These are phyloP conservation scores for Bipolaris zeicola DNA, from an alignment of 2,329 filamentous ascomycete species.

Conservation along the genomic window DNA sequence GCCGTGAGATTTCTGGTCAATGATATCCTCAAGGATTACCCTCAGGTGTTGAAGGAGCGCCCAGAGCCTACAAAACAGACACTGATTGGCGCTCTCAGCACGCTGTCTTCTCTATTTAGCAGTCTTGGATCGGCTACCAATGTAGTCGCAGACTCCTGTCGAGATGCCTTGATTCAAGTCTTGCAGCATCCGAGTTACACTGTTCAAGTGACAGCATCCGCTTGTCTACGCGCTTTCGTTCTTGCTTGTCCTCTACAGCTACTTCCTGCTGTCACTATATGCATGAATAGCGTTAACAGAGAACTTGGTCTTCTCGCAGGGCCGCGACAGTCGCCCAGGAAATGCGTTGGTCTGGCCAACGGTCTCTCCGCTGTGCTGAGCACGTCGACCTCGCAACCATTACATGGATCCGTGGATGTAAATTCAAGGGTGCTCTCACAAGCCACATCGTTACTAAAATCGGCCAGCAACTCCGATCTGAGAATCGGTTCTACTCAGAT, in stretches of 20 bases:
- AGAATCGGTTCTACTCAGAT: conserved; percentile 92
- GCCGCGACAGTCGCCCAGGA: conserved; percentile 76
- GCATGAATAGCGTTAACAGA: conserved; percentile 91
- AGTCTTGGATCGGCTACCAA: conserved; percentile 83
- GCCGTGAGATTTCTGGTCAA: conserved; percentile 84
- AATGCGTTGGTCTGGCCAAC: conserved; percentile 90
- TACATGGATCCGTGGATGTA: conserved; percentile 94
- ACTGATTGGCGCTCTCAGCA: conserved; percentile 77
- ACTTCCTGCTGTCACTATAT: conserved; percentile 87
- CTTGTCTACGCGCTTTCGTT: conserved; percentile 85
- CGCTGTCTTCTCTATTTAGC: conserved; percentile 76
- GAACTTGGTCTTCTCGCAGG: conserved; percentile 80
- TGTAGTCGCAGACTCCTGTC: conserved; percentile 77
- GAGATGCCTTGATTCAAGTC: conserved; percentile 87
- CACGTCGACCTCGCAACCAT: conserved; percentile 81
- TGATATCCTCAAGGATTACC: conserved; percentile 90
- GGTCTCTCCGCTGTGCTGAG: conserved; percentile 89
- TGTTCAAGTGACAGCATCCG: conserved; percentile 87
- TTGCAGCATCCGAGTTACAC: conserved; percentile 95
- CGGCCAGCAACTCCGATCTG: conserved; percentile 86
- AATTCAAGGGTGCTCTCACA: conserved; percentile 90
- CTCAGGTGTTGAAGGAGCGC: conserved; percentile 83
- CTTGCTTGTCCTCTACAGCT: conserved; percentile 91
- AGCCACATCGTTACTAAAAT: conserved; percentile 90
- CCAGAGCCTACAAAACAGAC: conserved; percentile 88